A percentile compares a stretch with the other conserved stretches of the same genome.
Evolutionary conservation across 768 basidiomycete species (phyloP).

Genomic region (Clavaria fumosa): DNA sequence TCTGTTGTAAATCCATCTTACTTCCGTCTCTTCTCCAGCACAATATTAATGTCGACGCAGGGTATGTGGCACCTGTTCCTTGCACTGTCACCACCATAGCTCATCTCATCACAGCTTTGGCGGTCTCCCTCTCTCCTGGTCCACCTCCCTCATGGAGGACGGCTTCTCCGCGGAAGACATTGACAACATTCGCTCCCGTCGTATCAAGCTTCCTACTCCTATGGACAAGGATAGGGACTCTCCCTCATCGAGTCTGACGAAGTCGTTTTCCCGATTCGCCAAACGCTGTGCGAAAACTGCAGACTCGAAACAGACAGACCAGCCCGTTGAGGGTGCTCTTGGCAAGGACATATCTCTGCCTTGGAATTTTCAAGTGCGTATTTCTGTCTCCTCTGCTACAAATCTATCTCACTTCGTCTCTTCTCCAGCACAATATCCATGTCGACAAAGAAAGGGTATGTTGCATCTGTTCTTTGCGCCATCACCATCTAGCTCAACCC

Average conservation of each 20-base stretch:
- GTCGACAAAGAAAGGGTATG: conserved; percentile 64
- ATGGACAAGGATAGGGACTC: conserved; percentile 23
- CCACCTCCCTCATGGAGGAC: conserved; percentile 38
- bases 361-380: conserved; percentile 56
- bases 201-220: no score
- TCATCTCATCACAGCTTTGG: conserved; percentile 26
- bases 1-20: neutral
- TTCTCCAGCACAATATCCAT: conserved; percentile 53
- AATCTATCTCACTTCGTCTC: conserved; percentile 1
- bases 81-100: neutral
- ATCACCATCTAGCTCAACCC: neutral
- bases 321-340: conserved; percentile 17
- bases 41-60: conserved; percentile 68
- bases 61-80: conserved; percentile 24
- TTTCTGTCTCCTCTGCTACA: neutral
- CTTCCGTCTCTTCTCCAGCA: conserved; percentile 29
- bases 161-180: conserved; percentile 64
- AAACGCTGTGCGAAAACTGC: conserved; percentile 17
- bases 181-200: conserved; percentile 33
- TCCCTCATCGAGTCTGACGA: conserved; percentile 18
- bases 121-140: conserved; percentile 65
- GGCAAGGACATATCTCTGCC: conserved; percentile 54
- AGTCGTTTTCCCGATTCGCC: conserved; percentile 23
- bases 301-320: conserved; percentile 2
- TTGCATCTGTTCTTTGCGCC: conserved; percentile 8